phyloP scores from a whole-genome alignment of 164 flowering plant genomes.

The Stephania yunnanensis region DNA sequence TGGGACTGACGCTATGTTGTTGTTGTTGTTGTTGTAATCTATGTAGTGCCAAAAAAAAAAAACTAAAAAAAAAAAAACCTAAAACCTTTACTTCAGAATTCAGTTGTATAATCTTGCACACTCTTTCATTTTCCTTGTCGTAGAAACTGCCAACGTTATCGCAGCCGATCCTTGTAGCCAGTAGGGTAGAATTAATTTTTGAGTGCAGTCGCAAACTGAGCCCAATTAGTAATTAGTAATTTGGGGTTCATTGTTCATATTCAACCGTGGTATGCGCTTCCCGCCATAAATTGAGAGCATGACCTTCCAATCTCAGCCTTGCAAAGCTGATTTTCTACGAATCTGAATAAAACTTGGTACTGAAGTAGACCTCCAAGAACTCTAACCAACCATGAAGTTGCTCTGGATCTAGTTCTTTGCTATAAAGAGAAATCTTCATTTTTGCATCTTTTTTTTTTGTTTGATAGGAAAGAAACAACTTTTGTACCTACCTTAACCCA shows the following conservation, averaged over 20 bases:
- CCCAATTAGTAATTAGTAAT: background rate
- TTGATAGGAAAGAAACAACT: background rate
- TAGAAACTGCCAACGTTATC: constrained; percentile 1
- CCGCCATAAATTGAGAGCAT: background rate
- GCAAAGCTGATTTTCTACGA: constrained; percentile 8
- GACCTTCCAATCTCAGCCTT: background rate
- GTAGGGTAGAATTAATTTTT: constrained; percentile 4
- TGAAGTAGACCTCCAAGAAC: constrained; percentile 5
- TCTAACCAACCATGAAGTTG: constrained; percentile 7
- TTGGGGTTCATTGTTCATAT: background rate
- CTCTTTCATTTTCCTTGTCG: background rate
- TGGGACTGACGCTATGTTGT: too few relatives aligned
- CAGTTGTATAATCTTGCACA: constrained; percentile 9
- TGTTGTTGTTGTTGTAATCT: too few relatives aligned
- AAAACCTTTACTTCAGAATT: background rate
- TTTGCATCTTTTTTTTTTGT: background rate
- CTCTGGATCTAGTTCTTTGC: constrained; percentile 1
- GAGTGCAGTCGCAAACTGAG: background rate
- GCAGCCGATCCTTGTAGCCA: background rate
- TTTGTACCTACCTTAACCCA: too few relatives aligned
- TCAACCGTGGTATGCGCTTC: background rate
- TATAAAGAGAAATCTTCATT: background rate
- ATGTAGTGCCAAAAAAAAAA: too few relatives aligned
- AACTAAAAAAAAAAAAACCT: too few relatives aligned
- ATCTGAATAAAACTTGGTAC: background rate